phyloP scores from a whole-genome alignment of 1,284 basidiomycete species.

The Phenoliferia sp. region DNA sequence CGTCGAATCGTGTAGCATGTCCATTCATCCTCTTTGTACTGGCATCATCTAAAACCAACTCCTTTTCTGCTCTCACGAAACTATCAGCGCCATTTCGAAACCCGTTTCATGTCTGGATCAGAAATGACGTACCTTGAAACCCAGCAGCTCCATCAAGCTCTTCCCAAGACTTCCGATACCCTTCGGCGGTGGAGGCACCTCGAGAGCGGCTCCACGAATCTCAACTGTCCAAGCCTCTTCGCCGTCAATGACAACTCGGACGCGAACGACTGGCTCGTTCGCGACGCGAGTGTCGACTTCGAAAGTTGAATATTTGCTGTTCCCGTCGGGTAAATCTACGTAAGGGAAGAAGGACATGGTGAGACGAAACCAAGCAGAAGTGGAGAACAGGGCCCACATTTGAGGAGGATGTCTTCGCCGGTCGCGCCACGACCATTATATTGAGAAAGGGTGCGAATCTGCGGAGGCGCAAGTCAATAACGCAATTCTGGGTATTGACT shows the following conservation, averaged over 20 bases:
- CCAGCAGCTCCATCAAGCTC: constrained; percentile 39
- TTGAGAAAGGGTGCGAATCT: constrained; percentile 40
- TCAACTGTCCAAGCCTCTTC: constrained; percentile 53
- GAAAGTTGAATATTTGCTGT: constrained; percentile 54
- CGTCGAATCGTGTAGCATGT: too few species aligned
- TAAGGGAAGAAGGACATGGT: neutral
- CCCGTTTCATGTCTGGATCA: too few species aligned
- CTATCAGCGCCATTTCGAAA: neutral
- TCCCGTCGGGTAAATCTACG: constrained; percentile 38
- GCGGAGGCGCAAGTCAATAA: neutral
- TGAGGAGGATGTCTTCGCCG: constrained; percentile 60
- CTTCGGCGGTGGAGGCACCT: constrained; percentile 24
- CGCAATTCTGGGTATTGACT: neutral
- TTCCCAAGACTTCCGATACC: constrained; percentile 40
- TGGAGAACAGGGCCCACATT: constrained; percentile 43
- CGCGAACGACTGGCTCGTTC: constrained; percentile 52
- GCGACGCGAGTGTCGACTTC: constrained; percentile 65
- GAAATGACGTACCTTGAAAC: constrained; percentile 26
- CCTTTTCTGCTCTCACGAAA: neutral
- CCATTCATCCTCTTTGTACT: too few species aligned
- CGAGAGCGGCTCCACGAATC: constrained; percentile 39
- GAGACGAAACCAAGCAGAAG: neutral
- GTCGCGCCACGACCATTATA: constrained; percentile 45
- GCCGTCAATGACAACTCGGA: constrained; percentile 61
- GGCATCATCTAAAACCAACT: neutral